Conservation (phyloP, 176 grass and related monocot genomes). For the Aegilops umbellulata region DNA sequence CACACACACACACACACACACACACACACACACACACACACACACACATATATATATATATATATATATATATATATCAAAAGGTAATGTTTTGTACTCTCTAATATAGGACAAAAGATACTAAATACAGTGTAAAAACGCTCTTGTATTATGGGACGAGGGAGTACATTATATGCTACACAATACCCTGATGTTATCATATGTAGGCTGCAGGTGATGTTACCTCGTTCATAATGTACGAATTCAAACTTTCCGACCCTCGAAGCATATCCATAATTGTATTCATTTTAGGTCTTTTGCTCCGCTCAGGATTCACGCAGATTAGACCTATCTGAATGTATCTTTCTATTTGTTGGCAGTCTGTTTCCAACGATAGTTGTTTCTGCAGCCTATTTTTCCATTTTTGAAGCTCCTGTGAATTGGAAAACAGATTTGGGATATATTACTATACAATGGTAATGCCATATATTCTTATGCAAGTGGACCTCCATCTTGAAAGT, state of each 20-base stretch:
- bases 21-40: no score
- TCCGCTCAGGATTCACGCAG: background rate
- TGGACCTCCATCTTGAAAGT: background rate
- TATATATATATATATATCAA: no score
- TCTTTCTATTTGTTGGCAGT: background rate
- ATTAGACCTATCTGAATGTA: background rate
- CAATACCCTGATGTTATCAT: background rate
- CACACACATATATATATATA: no score
- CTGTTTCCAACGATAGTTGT: background rate
- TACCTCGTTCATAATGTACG: background rate
- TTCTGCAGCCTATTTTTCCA: background rate
- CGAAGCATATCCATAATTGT: background rate
- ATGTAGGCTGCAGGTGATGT: background rate
- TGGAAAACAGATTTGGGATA: background rate
- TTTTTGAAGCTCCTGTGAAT: background rate
- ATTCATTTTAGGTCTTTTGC: background rate
- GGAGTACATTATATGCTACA: no score
- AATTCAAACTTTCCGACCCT: background rate
- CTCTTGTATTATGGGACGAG: no score
- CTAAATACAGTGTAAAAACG: background rate
- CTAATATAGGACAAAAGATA: background rate
- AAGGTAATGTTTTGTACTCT: background rate
- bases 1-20: no score
- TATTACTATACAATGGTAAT: background rate
- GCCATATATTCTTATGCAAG: background rate